A percentile compares a stretch with the other conserved stretches of the same genome.
These are phyloP conservation scores for Sphagnum fallax DNA, from an alignment of 228 moss, liverwort and hornwort species.

Conservation along the genomic window DNA sequence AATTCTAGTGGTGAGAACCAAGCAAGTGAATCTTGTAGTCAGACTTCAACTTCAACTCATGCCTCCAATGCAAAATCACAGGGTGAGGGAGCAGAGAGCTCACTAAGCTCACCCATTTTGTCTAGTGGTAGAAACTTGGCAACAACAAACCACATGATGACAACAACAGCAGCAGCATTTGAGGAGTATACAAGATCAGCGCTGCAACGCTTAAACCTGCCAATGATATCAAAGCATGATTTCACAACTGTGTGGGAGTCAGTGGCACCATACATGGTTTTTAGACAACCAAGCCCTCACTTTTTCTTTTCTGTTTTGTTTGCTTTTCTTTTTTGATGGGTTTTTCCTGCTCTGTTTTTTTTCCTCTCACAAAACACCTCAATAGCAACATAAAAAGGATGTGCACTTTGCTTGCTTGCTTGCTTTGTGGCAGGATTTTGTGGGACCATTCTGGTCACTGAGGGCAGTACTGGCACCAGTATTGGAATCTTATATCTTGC, in stretches of 20 bases:
- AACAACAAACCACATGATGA: not conserved
- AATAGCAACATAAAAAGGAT: not conserved
- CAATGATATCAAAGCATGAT: constrained; percentile 8
- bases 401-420: not conserved
- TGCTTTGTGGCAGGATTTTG: constrained; percentile 35
- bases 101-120: not conserved
- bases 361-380: no score
- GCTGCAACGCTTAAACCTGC: constrained; percentile 34
- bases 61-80: constrained; percentile 1
- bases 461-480: constrained; percentile 54
- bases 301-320: not conserved
- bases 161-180: constrained; percentile 25
- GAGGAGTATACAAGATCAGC: constrained; percentile 32
- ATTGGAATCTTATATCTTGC: constrained; percentile 45
- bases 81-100: not conserved
- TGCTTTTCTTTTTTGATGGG: not conserved
- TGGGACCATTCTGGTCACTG: constrained; percentile 59
- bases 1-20: not conserved
- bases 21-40: not conserved
- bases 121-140: not conserved
- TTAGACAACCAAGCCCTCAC: not conserved
- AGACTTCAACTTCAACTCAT: no score
- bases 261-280: constrained; percentile 35
- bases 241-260: constrained; percentile 28
- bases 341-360: no score